Base-by-base conservation (phyloP, 768 basidiomycete genomes). In the Tricholoma sp. region DNA sequence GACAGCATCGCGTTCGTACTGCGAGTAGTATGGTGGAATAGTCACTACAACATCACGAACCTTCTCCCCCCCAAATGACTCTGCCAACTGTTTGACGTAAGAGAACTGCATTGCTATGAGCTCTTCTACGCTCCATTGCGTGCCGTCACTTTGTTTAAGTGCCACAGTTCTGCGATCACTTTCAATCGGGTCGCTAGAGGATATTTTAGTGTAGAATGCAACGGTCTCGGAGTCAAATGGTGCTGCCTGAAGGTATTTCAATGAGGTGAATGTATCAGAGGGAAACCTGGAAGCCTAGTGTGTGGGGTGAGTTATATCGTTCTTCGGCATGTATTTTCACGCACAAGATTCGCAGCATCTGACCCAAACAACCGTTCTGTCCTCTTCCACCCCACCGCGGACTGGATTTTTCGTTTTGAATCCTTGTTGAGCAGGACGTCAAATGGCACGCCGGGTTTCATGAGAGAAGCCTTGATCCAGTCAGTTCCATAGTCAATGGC, bases 401-500 rank as follows among this genome's bases (percentile, higher is more conserved):
- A 85, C 62, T 90, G 88, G 29, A 97, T 92, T 74, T 98, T 98
- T 58, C 97, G 80, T 76, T 98, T 98, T 27, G 94, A 97, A 69
- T 98, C 96, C 69, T 91, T 91, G 76, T 98, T 97, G 56, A 98
- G 78, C 24, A 99, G 79, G 29, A 99, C 91, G 73, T 99, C 97
- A 64, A 99, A 96, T 4, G 96, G 94, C 31, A 91, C 74, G 46
- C 93, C 94, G 1, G 94, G 94, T 67, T 94, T 95, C 80, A 98
- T 88, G 57, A 98, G 76, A 4, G 94, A 95, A 27, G 94, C 91
- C 73, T 98, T 99, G 67, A 95, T 98, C 82, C 87, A 95, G 74
- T 98, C 97, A 16, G 91, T 83, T 68, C 97, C 97, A 82, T 97
- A 98, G 84, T 99, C 97, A 67, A 99, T 91, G 18, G 95, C 95